Evolutionary conservation across 1,284 basidiomycete genomes (phyloP).

Genomic region (Thelephora terrestris): DNA sequence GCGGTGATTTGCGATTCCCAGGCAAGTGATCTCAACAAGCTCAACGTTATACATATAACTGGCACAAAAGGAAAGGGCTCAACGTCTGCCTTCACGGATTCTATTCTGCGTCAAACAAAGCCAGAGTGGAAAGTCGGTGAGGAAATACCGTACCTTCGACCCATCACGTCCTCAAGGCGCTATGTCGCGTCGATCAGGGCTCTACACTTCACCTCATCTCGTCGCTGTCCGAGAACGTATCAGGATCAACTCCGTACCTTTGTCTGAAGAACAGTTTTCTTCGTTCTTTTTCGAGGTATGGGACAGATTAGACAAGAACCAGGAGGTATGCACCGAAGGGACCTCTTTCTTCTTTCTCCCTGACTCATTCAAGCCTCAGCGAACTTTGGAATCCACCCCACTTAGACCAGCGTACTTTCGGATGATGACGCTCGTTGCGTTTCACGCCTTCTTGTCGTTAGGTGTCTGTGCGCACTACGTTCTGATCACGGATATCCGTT

Average conservation of each 20-base stretch:
- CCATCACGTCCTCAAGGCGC: background rate
- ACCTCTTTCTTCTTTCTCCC: constrained; percentile 6
- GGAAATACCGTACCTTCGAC: constrained; percentile 1
- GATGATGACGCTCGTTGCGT: constrained; percentile 88
- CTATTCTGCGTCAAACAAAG: constrained; percentile 51
- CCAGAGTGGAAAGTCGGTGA: constrained; percentile 68
- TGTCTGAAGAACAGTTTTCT: constrained; percentile 84
- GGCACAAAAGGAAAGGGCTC: constrained; percentile 99
- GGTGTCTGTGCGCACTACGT: constrained; percentile 32
- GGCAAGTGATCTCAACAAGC: constrained; percentile 75
- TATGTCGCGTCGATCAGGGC: constrained; percentile 36
- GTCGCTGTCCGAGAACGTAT: constrained; percentile 95
- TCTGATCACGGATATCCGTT: background rate
- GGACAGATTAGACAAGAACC: constrained; percentile 75
- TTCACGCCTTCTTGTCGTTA: constrained; percentile 78
- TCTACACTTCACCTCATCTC: constrained; percentile 97
- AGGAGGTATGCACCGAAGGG: constrained; percentile 31
- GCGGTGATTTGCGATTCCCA: constrained; percentile 22
- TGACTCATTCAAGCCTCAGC: constrained; percentile 24
- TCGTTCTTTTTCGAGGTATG: constrained; percentile 96
- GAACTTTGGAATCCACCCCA: constrained; percentile 47
- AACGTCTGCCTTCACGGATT: constrained; percentile 87
- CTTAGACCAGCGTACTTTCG: constrained; percentile 90
- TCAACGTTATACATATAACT: constrained; percentile 95
- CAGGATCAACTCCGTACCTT: constrained; percentile 83